phyloP scores from a whole-genome alignment of 345 rosid genomes.

The Firmiana major region DNA sequence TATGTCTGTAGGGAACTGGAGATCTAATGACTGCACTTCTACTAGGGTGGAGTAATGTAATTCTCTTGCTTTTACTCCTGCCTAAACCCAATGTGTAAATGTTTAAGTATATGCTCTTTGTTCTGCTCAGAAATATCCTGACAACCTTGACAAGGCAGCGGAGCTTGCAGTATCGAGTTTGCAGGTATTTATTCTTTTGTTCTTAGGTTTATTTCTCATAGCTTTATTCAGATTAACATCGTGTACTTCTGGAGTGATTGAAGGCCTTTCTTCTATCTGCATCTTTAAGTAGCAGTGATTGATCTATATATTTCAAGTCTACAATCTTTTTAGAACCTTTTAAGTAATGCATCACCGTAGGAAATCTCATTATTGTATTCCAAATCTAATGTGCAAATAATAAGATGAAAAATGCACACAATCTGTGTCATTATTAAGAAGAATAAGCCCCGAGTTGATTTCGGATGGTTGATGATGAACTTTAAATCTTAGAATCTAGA shows the following conservation, averaged over 20 bases:
- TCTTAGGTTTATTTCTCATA: not conserved
- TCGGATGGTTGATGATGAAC: no score
- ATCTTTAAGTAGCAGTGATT: not conserved
- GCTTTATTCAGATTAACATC: not conserved
- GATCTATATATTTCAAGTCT: not conserved
- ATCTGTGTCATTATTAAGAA: not conserved
- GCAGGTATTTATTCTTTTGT: constrained; percentile 53
- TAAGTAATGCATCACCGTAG: not conserved
- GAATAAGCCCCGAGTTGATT: not conserved
- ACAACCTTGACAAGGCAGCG: constrained; percentile 74
- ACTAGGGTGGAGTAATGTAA: constrained; percentile 99
- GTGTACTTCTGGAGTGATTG: not conserved
- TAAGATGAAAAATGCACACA: not conserved
- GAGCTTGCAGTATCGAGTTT: constrained; percentile 96
- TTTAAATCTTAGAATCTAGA: no score
- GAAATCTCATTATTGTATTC: not conserved
- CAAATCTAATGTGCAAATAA: not conserved
- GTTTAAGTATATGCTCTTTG: constrained; percentile 4
- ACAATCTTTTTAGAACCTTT: not conserved
- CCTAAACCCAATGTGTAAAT: not conserved
- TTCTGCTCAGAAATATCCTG: constrained; percentile 72
- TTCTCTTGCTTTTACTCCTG: constrained; percentile 8
- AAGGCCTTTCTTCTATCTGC: not conserved
- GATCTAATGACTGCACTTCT: constrained; percentile 96
- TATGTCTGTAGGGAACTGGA: constrained; percentile 78